Percentiles rank a stretch among this genome's conserved stretches.
phyloP scores from a whole-genome alignment of 106 monocot genomes.

The Dendrobium catenatum region DNA sequence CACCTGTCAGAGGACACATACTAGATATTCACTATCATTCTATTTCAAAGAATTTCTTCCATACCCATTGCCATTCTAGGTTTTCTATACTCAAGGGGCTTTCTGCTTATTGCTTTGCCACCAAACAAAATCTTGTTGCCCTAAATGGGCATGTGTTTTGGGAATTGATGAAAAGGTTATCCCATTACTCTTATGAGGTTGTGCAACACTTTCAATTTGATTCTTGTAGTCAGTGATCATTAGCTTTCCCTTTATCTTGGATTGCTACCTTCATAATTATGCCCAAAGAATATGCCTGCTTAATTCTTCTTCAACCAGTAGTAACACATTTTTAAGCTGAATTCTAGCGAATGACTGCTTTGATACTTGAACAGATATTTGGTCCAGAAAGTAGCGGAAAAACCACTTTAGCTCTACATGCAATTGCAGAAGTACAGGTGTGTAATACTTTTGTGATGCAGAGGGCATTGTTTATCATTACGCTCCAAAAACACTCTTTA shows the following conservation, averaged over 20 bases:
- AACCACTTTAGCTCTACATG: constrained; percentile 94
- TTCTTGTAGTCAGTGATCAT: background rate
- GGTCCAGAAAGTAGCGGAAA: constrained; percentile 99
- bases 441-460: background rate
- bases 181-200: no score
- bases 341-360: background rate
- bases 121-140: no score
- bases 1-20: no score
- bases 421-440: constrained; percentile 99
- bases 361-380: constrained; percentile 50
- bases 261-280: background rate
- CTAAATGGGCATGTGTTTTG: no score
- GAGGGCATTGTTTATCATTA: background rate
- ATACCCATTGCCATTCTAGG: no score
- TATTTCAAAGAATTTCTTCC: no score
- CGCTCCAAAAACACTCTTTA: background rate
- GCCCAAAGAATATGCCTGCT: background rate
- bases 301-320: background rate
- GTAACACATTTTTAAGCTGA: background rate
- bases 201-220: background rate
- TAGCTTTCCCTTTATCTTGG: background rate
- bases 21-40: no score
- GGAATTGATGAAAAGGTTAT: no score
- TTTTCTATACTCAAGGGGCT: no score
- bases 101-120: no score